Evolutionary conservation across 306 rosid genomes (phyloP).

Genomic region (Gastrolobium villosum): DNA sequence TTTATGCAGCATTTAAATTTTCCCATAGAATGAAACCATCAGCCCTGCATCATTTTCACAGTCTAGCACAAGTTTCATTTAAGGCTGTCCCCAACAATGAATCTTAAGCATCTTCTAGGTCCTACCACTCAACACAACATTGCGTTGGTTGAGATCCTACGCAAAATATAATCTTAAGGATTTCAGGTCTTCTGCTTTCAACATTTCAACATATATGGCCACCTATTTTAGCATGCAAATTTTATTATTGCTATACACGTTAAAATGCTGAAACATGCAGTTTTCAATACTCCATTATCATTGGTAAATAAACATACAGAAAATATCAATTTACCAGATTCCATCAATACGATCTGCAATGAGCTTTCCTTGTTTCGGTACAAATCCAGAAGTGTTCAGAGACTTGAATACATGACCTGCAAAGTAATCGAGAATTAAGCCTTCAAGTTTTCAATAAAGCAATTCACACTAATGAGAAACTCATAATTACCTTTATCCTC

Average conservation of each 20-base stretch:
- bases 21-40: conserved; percentile 2
- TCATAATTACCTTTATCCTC: conserved; percentile 84
- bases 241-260: not conserved
- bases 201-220: not conserved
- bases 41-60: conserved; percentile 21
- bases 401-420: conserved; percentile 94
- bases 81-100: conserved; percentile 20
- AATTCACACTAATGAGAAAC: conserved; percentile 34
- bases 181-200: conserved; percentile 27
- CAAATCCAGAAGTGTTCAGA: conserved; percentile 87
- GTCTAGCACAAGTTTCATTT: not conserved
- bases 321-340: conserved; percentile 72
- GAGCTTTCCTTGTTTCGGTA: conserved; percentile 90
- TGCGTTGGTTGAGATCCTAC: conserved; percentile 19
- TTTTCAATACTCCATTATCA: conserved; percentile 28
- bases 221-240: conserved; percentile 14
- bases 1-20: not conserved
- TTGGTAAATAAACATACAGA: conserved; percentile 5
- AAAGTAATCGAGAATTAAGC: conserved; percentile 37
- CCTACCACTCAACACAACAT: conserved; percentile 8
- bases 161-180: conserved; percentile 30
- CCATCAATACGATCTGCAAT: conserved; percentile 96
- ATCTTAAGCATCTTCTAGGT: conserved; percentile 20
- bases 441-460: conserved; percentile 37
- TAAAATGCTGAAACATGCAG: conserved; percentile 22